phyloP scores from a whole-genome alignment of 139 green algal genomes.

The Zygnema cylindricum region DNA sequence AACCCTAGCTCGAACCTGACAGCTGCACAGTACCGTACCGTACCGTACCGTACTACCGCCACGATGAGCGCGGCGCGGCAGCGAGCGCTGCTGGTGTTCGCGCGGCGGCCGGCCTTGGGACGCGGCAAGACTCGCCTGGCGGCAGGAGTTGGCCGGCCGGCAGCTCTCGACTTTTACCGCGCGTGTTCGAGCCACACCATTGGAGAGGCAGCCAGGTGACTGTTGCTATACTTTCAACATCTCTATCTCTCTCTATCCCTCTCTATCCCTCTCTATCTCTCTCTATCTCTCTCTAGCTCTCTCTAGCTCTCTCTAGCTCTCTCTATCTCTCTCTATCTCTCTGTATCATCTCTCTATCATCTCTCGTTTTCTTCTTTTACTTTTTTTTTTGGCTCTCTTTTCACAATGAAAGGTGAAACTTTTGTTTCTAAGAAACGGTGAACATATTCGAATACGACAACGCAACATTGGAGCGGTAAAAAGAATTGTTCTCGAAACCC shows the following conservation, averaged over 20 bases:
- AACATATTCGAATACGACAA: no score
- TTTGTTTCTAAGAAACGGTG: no score
- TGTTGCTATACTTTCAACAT: slow-evolving; percentile 9
- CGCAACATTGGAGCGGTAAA: no score
- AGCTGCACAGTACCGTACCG: no score
- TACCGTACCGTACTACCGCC: no score
- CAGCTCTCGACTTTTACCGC: slow-evolving; percentile 70
- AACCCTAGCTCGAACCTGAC: no score
- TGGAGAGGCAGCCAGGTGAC: slow-evolving; percentile 60
- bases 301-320: slow-evolving; percentile 22
- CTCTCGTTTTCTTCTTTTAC: neutral
- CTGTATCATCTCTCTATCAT: neutral
- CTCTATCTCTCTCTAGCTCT: no score
- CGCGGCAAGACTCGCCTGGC: slow-evolving; percentile 78
- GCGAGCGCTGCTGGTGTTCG: slow-evolving; percentile 70
- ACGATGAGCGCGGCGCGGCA: no score
- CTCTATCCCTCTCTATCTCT: no score
- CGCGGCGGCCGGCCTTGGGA: slow-evolving; percentile 66
- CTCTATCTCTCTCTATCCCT: no score
- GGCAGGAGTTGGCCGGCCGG: slow-evolving; percentile 58
- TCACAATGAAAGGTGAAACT: neutral
- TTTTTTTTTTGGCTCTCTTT: neutral
- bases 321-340: slow-evolving; percentile 1
- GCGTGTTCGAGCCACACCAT: slow-evolving; percentile 69
- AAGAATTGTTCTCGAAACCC: no score